phyloP scores from a whole-genome alignment of 805 yeast genomes.

The Ogataea ganodermae region DNA sequence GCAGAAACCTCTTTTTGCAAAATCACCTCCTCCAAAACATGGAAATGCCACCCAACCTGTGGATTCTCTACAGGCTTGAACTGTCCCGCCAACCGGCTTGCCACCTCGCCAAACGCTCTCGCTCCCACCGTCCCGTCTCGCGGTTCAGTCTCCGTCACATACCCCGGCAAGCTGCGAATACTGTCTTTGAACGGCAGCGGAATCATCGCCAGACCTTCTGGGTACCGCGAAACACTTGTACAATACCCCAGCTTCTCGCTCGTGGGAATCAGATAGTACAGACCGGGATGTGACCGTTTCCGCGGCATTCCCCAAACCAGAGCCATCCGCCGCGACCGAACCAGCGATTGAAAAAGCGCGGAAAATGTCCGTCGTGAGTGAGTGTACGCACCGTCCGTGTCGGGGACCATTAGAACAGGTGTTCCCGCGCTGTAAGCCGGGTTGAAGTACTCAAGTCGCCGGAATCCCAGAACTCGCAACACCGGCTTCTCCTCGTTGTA shows the following conservation, averaged over 20 bases:
- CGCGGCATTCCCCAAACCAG: slow-evolving; percentile 72
- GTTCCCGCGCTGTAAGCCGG: slow-evolving; percentile 54
- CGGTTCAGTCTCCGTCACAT: slow-evolving; percentile 26
- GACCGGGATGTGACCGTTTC: slow-evolving; percentile 51
- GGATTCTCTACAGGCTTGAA: slow-evolving; percentile 55
- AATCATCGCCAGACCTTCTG: slow-evolving; percentile 74
- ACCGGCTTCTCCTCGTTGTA: slow-evolving; percentile 47
- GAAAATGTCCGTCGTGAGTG: slow-evolving; percentile 71
- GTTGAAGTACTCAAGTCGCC: slow-evolving; percentile 46
- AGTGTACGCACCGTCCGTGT: slow-evolving; percentile 51
- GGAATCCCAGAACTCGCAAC: slow-evolving; percentile 69
- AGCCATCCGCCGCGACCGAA: slow-evolving; percentile 54
- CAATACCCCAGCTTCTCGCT: slow-evolving; percentile 18
- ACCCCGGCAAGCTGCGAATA: slow-evolving; percentile 61
- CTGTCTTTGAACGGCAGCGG: slow-evolving; percentile 77
- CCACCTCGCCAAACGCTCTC: slow-evolving; percentile 25
- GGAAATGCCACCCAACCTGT: slow-evolving; percentile 63
- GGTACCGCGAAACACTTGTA: slow-evolving; percentile 34
- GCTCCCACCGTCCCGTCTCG: slow-evolving; percentile 14
- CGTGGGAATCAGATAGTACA: slow-evolving; percentile 65
- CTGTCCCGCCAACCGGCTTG: slow-evolving; percentile 25
- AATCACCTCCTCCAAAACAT: slow-evolving; percentile 62
- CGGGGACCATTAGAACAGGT: slow-evolving; percentile 68
- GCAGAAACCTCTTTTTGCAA: slow-evolving; percentile 53
- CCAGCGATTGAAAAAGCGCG: slow-evolving; percentile 63